Conservation (phyloP, 345 rosid genomes). For the Acer saccharum region DNA sequence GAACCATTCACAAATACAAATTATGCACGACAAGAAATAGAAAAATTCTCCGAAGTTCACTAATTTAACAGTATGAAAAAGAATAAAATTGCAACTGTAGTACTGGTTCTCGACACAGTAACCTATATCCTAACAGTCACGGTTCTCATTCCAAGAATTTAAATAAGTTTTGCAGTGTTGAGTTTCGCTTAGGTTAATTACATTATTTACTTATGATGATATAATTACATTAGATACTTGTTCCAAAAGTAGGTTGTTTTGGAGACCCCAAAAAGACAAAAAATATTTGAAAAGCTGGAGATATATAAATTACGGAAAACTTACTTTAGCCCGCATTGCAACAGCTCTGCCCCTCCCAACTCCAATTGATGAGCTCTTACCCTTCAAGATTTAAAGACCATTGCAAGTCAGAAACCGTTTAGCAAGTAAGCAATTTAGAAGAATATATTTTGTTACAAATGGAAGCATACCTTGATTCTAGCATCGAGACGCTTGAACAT, state of each 20-base stretch:
- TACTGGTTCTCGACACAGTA: neutral
- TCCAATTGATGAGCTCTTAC: constrained; percentile 86
- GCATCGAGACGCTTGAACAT: constrained; percentile 95
- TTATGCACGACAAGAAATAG: neutral
- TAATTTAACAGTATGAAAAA: neutral
- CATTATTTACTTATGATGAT: neutral
- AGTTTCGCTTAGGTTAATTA: neutral
- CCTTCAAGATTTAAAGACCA: constrained; percentile 49
- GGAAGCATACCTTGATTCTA: constrained; percentile 64
- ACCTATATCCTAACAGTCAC: neutral
- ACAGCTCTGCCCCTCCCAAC: constrained; percentile 93
- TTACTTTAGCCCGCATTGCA: constrained; percentile 90
- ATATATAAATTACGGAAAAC: constrained; percentile 16
- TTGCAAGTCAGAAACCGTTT: constrained; percentile 6
- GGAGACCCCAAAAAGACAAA: neutral
- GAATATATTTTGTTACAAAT: constrained; percentile 6
- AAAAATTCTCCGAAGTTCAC: neutral
- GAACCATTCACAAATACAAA: neutral
- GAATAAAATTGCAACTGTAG: neutral
- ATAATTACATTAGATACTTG: neutral
- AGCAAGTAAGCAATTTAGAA: neutral
- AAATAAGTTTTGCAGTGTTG: neutral
- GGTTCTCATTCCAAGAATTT: no score
- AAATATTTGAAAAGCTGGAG: neutral
- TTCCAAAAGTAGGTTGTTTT: neutral